Conservation (phyloP, 148 eudicot genomes). For the Persicaria maculosa region DNA sequence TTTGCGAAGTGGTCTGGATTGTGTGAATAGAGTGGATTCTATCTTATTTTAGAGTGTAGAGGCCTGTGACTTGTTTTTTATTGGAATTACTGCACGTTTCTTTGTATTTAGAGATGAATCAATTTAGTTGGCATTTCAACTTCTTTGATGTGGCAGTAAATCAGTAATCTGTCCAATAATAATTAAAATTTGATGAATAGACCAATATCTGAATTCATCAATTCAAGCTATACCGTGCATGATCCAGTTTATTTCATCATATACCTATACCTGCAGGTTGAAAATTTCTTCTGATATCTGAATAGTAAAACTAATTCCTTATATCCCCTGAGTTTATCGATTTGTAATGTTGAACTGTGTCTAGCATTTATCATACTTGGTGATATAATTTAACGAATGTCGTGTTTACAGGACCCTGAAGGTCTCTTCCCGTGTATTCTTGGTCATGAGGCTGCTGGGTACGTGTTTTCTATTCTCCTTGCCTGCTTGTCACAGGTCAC, state of each 20-base stretch:
- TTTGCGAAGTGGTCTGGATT: background rate
- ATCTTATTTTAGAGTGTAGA: background rate
- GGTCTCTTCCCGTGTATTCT: slow-evolving; percentile 99
- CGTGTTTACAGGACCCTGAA: slow-evolving; percentile 76
- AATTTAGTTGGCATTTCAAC: background rate
- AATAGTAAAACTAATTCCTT: background rate
- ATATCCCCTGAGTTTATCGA: background rate
- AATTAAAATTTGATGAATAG: background rate
- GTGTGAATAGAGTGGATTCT: background rate
- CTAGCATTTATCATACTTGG: background rate
- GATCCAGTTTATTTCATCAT: background rate
- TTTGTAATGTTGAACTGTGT: background rate
- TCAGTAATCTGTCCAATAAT: background rate
- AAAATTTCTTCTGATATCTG: background rate
- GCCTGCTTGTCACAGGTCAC: background rate
- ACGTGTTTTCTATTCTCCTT: slow-evolving; percentile 15
- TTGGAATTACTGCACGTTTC: background rate
- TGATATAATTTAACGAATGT: background rate
- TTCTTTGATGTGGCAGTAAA: background rate
- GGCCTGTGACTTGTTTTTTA: background rate
- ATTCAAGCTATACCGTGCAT: background rate
- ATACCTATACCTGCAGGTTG: too few relatives aligned
- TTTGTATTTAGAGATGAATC: background rate
- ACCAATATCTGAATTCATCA: background rate
- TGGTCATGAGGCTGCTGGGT: slow-evolving; percentile 99